Evolutionary conservation across 2,329 filamentous ascomycete genomes (phyloP), one percentile per base, ranked within the genome.

Genomic region (Claviceps humidiphila): DNA sequence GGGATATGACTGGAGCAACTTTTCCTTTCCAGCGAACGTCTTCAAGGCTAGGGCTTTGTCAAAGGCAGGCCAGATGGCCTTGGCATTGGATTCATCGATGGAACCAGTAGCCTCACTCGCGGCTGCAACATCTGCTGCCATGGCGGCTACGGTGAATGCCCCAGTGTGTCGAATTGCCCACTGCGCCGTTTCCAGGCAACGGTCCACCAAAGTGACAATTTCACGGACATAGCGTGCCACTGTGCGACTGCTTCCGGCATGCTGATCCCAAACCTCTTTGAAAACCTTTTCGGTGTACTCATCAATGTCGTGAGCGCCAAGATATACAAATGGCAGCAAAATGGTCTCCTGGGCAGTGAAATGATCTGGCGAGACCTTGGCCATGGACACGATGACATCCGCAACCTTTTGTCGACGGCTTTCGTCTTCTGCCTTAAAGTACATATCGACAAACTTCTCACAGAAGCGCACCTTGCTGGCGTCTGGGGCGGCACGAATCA

Each of bases 131-230:
- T 85, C 81, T 20, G 74, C 74, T 13, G 89, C 77, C 52, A 85
- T 80, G 46, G 87, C 85, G 1, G 88, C 88, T 9, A 91, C 78
- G 0, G 89, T 81, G 54, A 93, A 80, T 7, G 90, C 89, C 8
- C 86, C 86, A 0, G 88, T 87, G 60, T 97, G 91, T 66, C 94
- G 93, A 53, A 97, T 78, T 2, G 83, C 82, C 93, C 93, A 98
- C 60, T 88, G 87, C 1, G 87, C 79, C 1, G 87, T 89, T 38
- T 87, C 83, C 7, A 97, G 72, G 51, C 88, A 78, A 39, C 75
- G 72, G 39, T 80, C 74, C 1, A 83, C 79, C 1, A 97, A 74
- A 0, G 68, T 69, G 4, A 86, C 75, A 58, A 97, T 95, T 67
- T 98, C 93, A 40, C 76, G 76, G 6, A 95, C 76, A 63, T 95